phyloP scores from a whole-genome alignment of 192 early-diverging fungal species.

The Podila minutissima region DNA sequence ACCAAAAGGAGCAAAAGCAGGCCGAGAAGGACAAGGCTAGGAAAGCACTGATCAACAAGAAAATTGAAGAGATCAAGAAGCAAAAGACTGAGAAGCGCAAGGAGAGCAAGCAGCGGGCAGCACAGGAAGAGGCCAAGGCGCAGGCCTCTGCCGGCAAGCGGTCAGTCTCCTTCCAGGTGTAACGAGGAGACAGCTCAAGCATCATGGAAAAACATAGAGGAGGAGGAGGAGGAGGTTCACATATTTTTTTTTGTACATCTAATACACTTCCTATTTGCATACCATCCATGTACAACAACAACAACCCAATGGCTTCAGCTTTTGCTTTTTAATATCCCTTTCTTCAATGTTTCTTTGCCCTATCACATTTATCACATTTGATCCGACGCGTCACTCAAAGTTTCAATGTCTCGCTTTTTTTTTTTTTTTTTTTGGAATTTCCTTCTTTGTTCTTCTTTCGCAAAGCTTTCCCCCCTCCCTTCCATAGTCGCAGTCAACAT shows the following conservation, averaged over 20 bases:
- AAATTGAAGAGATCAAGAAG: constrained; percentile 47
- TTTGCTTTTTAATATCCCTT: no score
- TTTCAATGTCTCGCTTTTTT: no score
- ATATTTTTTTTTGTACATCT: neutral
- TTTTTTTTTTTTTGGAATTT: no score
- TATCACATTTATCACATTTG: no score
- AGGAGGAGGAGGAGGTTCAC: neutral
- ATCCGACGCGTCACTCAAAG: no score
- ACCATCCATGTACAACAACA: no score
- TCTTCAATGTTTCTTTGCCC: no score
- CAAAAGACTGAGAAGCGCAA: constrained; percentile 49
- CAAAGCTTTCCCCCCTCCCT: neutral
- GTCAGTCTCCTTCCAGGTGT: constrained; percentile 32
- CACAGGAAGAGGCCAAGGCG: constrained; percentile 19
- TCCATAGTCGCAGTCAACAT: neutral
- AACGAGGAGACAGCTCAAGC: neutral
- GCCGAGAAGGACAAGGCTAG: constrained; percentile 36
- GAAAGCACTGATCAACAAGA: constrained; percentile 35
- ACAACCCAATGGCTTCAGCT: no score
- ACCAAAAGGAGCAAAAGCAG: constrained; percentile 30
- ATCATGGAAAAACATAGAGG: neutral
- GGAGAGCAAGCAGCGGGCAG: constrained; percentile 33
- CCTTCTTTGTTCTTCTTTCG: neutral
- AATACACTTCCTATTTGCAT: no score
- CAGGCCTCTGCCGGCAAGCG: constrained; percentile 4